Conservation (phyloP, 176 grass and related monocot genomes). For the Urochloa ruziziensis region DNA sequence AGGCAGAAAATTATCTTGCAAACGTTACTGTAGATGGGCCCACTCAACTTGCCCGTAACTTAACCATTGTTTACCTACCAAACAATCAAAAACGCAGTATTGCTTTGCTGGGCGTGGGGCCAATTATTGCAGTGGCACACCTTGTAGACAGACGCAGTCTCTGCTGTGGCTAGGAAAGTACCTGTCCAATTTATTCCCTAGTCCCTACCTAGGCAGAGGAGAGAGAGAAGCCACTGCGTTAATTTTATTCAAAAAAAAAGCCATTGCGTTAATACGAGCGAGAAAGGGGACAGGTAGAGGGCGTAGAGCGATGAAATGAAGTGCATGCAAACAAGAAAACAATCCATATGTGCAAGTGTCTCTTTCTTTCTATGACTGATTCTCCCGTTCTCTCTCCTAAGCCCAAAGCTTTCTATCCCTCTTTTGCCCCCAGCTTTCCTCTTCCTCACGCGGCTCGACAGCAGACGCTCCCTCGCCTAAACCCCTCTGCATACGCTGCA, state of each 20-base stretch:
- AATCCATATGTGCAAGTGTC: background rate
- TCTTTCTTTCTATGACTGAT: background rate
- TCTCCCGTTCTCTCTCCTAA: background rate
- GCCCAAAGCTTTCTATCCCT: background rate
- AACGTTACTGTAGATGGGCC: no score
- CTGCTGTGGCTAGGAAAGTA: background rate
- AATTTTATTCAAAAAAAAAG: no score
- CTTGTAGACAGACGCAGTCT: background rate
- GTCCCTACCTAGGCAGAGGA: background rate
- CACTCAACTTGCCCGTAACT: no score
- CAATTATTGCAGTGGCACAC: background rate
- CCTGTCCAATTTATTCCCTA: conserved; percentile 7
- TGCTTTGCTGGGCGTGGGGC: no score
- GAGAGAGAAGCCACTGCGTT: no score
- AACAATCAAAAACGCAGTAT: no score
- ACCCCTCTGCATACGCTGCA: background rate
- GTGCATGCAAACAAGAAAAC: conserved; percentile 8
- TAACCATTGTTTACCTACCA: no score
- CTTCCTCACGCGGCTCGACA: background rate
- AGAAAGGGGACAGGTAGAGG: background rate
- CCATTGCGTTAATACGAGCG: conserved; percentile 11
- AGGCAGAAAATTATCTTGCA: no score
- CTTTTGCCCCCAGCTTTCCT: conserved; percentile 19
- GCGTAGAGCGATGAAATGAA: background rate
- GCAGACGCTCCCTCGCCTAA: background rate